Percentiles rank a stretch among this genome's conserved stretches.
These are phyloP conservation scores for Candida nonsorbophila DNA, from an alignment of 805 yeast genomes.

Conservation along the genomic window DNA sequence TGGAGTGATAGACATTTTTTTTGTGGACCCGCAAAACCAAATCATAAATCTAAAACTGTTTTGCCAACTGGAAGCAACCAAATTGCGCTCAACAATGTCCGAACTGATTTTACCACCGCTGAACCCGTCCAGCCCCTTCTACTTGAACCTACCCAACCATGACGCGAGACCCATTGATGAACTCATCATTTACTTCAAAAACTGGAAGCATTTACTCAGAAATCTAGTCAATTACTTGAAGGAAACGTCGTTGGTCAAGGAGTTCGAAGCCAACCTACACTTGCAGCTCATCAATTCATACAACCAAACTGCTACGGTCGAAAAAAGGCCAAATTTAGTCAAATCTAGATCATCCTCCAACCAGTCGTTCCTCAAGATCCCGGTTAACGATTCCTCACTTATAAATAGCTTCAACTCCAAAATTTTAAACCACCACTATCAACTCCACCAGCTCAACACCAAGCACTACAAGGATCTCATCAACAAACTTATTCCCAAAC, in stretches of 20 bases:
- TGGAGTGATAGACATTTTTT: no score
- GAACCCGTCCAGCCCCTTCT: slow-evolving; percentile 33
- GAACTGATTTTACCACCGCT: slow-evolving; percentile 26
- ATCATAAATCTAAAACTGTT: no score
- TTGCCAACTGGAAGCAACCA: no score
- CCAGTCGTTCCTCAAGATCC: slow-evolving; percentile 5
- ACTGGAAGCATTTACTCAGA: slow-evolving; percentile 35
- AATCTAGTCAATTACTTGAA: slow-evolving; percentile 31
- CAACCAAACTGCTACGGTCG: slow-evolving; percentile 14
- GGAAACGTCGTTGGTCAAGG: slow-evolving; percentile 46
- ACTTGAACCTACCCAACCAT: slow-evolving; percentile 29
- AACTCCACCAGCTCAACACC: slow-evolving; percentile 17
- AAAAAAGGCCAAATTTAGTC: slow-evolving; percentile 17
- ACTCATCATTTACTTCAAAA: slow-evolving; percentile 32
- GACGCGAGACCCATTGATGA: slow-evolving; percentile 37
- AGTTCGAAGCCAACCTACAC: slow-evolving; percentile 33
- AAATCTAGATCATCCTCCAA: slow-evolving; percentile 17
- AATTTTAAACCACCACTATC: slow-evolving; percentile 30
- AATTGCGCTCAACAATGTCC: no score
- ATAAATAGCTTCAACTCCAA: slow-evolving; percentile 25
- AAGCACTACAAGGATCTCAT: slow-evolving; percentile 27
- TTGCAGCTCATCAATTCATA: slow-evolving; percentile 31
- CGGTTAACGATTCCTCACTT: slow-evolving; percentile 13
- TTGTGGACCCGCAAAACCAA: no score
- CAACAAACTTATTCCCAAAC: slow-evolving; percentile 28